Percentiles rank a stretch among this genome's conserved stretches.
phyloP scores from a whole-genome alignment of 75 land plant genomes.

The Cupressus sempervirens region DNA sequence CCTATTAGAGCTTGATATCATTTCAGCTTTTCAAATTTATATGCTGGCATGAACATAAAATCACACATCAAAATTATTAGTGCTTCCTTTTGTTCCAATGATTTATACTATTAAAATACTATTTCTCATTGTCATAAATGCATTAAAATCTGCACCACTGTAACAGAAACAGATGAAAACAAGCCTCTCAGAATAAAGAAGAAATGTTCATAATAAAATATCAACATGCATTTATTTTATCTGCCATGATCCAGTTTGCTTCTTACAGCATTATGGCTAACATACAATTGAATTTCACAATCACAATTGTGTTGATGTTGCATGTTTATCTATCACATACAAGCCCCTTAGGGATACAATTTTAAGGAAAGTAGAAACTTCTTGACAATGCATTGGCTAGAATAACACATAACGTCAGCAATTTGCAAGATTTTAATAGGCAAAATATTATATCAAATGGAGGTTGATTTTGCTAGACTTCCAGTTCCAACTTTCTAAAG shows the following conservation, averaged over 20 bases:
- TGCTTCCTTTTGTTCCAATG: no score
- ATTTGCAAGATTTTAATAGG: neutral
- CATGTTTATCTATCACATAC: neutral
- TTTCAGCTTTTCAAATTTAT: no score
- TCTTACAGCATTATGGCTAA: neutral
- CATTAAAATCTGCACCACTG: no score
- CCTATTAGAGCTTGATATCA: no score
- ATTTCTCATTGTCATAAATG: no score
- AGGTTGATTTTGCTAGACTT: neutral
- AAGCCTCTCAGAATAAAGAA: no score
- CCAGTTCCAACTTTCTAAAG: neutral
- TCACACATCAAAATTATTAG: no score
- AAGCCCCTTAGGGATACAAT: neutral
- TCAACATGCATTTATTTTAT: neutral
- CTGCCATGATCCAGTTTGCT: neutral
- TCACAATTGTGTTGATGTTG: neutral
- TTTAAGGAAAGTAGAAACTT: neutral
- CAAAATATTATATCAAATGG: neutral
- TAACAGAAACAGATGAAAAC: no score
- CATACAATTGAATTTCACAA: neutral
- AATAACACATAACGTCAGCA: neutral
- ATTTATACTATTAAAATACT: no score
- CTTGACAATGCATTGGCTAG: neutral
- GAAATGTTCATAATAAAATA: no score
- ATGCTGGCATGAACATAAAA: no score